Evolutionary conservation across 78 protist species (phyloP), one percentile per base, ranked within the genome.

Genomic region (Creolimax fragrantissima): DNA sequence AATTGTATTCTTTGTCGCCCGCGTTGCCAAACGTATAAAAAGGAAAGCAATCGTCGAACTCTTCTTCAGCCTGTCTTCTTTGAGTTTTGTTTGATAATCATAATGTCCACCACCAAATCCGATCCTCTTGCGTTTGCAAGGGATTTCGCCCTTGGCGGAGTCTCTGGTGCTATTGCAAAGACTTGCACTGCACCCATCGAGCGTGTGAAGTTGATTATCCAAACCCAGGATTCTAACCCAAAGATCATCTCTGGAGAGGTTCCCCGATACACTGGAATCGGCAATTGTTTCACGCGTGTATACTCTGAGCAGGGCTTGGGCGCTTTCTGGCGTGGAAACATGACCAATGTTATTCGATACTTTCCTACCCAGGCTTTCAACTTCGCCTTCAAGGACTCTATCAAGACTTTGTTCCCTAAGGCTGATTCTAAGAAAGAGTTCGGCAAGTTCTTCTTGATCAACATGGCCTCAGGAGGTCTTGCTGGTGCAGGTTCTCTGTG

Each of bases 361-460:
- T 97, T 97, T 98, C 99, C 99, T 81, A 98, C 99, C 47, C 99
- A 98, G 96, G 99, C 99, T 35, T 94, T 98, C 37, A 98, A 98
- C 99, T 97, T 98, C 93, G 97, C 98, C 92, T 98, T 98, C 98
- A 98, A 98, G 97, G 99, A 97, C 86, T 39, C 88, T 85, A 93
- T 94, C 98, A 98, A 98, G 96, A 44, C 44, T 41, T 42, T 97
- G 85, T 98, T 98, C 92, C 92, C 44, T 45, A 42, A 90, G 67
- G n/a, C 37, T 2, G 81, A 66, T 43, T 35, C 39, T 81, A 58
- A 94, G 81, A 89, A 66, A 37, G 47, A 86, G 85, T 93, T 89
- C 95, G 43, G 92, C 86, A 66, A 42, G 89, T 95, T 74, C 93
- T 96, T 97, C 92, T 67, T 66, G 6, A 96, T 93, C 89, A 96